Evolutionary conservation across 2,329 filamentous ascomycete genomes (phyloP), one percentile per base, ranked within the genome.

Genomic region (Aspergillus aculeatinus): DNA sequence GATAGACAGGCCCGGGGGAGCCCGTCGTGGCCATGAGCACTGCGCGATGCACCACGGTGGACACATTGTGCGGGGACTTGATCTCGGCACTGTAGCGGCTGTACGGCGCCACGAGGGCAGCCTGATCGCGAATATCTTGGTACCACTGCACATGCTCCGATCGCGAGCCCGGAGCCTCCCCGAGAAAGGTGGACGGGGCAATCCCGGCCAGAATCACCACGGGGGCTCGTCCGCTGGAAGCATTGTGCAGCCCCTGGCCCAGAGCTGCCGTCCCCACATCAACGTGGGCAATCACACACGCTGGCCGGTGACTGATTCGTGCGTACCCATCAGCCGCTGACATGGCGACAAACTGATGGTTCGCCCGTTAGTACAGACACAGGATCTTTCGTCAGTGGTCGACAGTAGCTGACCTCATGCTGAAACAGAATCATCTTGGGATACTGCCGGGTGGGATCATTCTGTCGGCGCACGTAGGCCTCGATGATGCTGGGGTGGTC

Each of bases 41-140:
- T 0, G 91, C 91, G 5, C 91, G 87, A 70, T 91, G 91, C 58
- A 96, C 89, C 79, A 95, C 87, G 76, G 94, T 90, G 80, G 95
- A 94, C 63, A 95, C 86, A 68, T 95, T 96, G 67, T 84, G 83
- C 10, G 90, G 90, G 4, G 88, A 89, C 79, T 92, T 92, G 75
- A 96, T 87, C 78, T 96, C 91, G 3, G 82, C 90, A 0, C 87
- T 80, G 70, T 93, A 96, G 21, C 91, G 84, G 75, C 92, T 95
- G 76, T 96, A 96, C 76, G 95, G 92, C 0, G 84, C 80, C 1
- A 96, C 79, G 63, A 96, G 91, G 62, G 86, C 83, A 69, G 87
- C 89, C 72, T 93, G 90, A 68, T 93, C 89, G 0, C 88, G 89
- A 5, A 91, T 87, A 72, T 93, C 89, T 70, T 93, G 90, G 25